These are phyloP conservation scores for Colletotrichum falcatum DNA, from an alignment of 2,329 filamentous ascomycete genomes.

Conservation along the genomic window DNA sequence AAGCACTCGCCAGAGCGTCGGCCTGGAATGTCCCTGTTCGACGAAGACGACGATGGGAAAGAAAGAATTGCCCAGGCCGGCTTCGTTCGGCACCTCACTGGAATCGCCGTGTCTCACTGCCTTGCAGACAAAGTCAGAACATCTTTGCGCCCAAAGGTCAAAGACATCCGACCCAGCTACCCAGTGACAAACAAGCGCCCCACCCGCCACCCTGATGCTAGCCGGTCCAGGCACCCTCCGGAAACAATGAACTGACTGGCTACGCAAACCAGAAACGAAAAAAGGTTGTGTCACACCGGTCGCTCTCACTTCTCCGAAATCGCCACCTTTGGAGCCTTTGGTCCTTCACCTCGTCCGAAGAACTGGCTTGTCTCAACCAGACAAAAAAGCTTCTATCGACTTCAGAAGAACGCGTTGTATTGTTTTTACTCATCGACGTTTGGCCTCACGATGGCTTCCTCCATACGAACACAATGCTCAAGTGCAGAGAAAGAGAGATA, in stretches of 20 bases:
- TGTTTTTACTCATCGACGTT: neutral
- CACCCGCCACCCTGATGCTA: slow-evolving; percentile 26
- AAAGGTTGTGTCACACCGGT: slow-evolving; percentile 19
- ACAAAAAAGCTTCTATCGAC: slow-evolving; percentile 38
- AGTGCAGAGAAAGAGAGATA: slow-evolving; percentile 5
- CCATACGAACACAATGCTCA: neutral
- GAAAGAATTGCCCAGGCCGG: neutral
- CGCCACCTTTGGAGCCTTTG: slow-evolving; percentile 35
- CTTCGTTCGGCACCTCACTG: slow-evolving; percentile 6
- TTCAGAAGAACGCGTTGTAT: slow-evolving; percentile 4
- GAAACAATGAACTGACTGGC: slow-evolving; percentile 11
- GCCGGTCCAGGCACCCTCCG: neutral
- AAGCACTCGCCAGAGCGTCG: slow-evolving; percentile 23
- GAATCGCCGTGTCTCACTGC: slow-evolving; percentile 17
- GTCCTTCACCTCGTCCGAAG: slow-evolving; percentile 33
- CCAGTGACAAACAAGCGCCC: slow-evolving; percentile 32
- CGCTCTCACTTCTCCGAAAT: slow-evolving; percentile 3
- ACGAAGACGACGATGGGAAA: neutral
- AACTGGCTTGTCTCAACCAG: slow-evolving; percentile 27
- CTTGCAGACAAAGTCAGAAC: neutral
- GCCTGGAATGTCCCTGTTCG: slow-evolving; percentile 8
- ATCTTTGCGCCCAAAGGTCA: neutral
- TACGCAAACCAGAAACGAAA: too few species aligned
- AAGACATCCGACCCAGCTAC: neutral
- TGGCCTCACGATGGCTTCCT: slow-evolving; percentile 17